Base-by-base conservation (phyloP, 202 grass and related monocot species). In the Zoysia matrella region DNA sequence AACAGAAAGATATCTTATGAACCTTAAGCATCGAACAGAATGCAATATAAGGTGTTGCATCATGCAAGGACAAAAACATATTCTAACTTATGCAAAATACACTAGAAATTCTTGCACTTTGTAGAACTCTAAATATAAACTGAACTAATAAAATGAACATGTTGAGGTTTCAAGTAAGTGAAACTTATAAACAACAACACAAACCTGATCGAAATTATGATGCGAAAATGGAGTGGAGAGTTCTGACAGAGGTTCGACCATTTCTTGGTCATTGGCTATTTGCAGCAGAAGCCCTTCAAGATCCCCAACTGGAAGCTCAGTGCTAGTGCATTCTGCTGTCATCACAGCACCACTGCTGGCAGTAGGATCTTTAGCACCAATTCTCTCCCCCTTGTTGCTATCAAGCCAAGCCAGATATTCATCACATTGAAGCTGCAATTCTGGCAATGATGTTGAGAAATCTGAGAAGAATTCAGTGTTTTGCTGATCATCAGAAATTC, bases 261-360 rank as follows among this genome's bases (percentile, higher is more conserved):
- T 85, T 76, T 82, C 82, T 16, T 80, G 85, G 13, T 90, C 92
- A 90, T 84, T 86, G 11, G 78, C 60, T 43, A 91, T 78, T 69
- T 91, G 88, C 43, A 89, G 76, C 70, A 98, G 11, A 85, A 94
- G 72, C 44, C 75, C 88, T 88, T 95, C 92, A 82, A 91, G 67
- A 73, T 91, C 92, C 57, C 12, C 80, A 75, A 75, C 46, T 13
- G 83, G 92, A 85, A 89, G 73, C 44, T 72, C 83, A 3, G 8
- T 13, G 60, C 50, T 54, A 69, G 48, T 16, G 69, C 47, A 64
- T 47, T 64, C 74, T 64, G 74, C 4, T 18, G 61, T 60, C 7
- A 78, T 54, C 47, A 62, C 68, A 55, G 63, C 5, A 5, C 52
- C 54, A 82, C 11, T 55, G 47, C 69, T 43, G 58, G 73, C 4